Percentiles rank a stretch among this genome's conserved stretches.
Conservation (phyloP, 352 stramenopile genomes). For the Thalassiosira mediterranea region DNA sequence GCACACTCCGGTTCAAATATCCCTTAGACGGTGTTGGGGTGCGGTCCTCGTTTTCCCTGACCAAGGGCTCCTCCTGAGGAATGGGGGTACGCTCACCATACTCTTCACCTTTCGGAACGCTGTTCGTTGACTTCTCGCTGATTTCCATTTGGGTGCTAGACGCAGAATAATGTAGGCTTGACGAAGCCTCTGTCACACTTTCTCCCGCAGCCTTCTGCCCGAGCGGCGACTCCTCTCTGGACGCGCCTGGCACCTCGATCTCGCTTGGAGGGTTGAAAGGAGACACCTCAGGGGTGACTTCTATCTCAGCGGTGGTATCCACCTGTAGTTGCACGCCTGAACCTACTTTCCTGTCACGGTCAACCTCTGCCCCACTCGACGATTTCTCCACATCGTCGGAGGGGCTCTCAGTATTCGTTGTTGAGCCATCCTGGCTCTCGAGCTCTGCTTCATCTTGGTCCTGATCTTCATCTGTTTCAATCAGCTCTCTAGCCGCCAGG, state of each 20-base stretch:
- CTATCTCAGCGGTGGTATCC: not conserved
- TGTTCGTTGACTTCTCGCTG: conserved; percentile 4
- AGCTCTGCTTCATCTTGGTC: conserved; percentile 23
- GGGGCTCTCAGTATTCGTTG: no score
- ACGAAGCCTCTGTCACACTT: not conserved
- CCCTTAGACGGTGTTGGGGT: no score
- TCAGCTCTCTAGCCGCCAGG: no score
- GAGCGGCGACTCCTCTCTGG: not conserved
- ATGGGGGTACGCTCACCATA: no score
- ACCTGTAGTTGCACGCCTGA: not conserved
- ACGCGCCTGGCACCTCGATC: not conserved
- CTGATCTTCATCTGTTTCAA: conserved; percentile 10
- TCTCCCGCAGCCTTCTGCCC: not conserved
- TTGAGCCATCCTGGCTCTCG: conserved; percentile 3
- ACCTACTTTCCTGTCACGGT: no score
- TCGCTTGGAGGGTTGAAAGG: conserved; percentile 18
- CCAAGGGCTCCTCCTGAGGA: no score
- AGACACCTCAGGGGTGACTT: not conserved
- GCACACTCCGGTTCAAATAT: conserved; percentile 18
- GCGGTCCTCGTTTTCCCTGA: no score
- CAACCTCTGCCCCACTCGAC: no score
- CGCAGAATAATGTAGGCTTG: no score
- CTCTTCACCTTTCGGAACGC: no score
- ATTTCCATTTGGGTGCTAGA: no score
- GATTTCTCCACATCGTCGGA: no score